Evolutionary conservation across 495 filamentous ascomycete genomes (phyloP).

Genomic region (Saxophila tyrrhenica): DNA sequence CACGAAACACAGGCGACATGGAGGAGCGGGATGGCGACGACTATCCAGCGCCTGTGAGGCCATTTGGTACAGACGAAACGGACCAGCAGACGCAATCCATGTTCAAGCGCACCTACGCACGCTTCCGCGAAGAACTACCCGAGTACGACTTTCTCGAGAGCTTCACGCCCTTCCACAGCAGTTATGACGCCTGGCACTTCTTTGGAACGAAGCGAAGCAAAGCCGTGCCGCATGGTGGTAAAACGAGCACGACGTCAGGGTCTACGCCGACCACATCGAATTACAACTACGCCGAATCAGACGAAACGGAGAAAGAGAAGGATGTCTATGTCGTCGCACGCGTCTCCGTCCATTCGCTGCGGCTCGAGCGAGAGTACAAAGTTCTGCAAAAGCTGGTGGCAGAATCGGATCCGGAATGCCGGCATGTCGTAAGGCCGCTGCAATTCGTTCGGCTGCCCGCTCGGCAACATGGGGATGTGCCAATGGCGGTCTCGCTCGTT

Average conservation of each 20-base stretch:
- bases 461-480: slow-evolving; percentile 49
- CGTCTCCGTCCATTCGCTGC: slow-evolving; percentile 64
- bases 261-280: slow-evolving; percentile 10
- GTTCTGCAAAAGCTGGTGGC: slow-evolving; percentile 59
- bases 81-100: background rate
- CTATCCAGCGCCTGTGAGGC: background rate
- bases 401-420: slow-evolving; percentile 58
- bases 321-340: slow-evolving; percentile 50
- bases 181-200: slow-evolving; percentile 34
- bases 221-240: background rate
- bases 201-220: slow-evolving; percentile 19
- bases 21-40: background rate
- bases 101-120: slow-evolving; percentile 8
- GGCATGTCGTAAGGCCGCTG: slow-evolving; percentile 63
- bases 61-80: background rate
- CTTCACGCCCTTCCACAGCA: slow-evolving; percentile 17
- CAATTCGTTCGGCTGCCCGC: slow-evolving; percentile 56
- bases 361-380: slow-evolving; percentile 76
- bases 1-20: too few relatives aligned
- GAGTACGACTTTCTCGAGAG: slow-evolving; percentile 16
- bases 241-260: slow-evolving; percentile 8
- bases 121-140: slow-evolving; percentile 16
- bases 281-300: slow-evolving; percentile 2
- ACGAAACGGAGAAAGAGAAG: slow-evolving; percentile 12
- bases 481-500: slow-evolving; percentile 63